Percentiles rank a stretch among this genome's conserved stretches.
These are phyloP conservation scores for Nigrospora sphaerica DNA, from an alignment of 2,329 filamentous ascomycete species.

Conservation along the genomic window DNA sequence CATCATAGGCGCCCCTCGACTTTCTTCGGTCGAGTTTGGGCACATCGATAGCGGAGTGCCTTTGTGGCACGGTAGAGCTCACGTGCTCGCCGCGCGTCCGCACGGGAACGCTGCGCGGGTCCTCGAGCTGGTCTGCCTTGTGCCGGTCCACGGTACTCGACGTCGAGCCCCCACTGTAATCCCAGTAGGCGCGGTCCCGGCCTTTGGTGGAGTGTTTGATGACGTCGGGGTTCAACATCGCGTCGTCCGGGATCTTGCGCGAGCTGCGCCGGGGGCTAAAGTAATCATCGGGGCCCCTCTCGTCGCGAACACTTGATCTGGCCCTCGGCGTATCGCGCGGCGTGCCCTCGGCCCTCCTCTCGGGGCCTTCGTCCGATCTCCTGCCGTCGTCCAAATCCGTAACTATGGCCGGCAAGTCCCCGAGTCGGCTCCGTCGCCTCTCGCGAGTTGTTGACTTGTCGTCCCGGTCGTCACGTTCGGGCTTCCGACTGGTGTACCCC, in stretches of 20 bases:
- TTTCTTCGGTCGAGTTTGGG: constrained; percentile 12
- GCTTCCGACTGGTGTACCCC: constrained; percentile 14
- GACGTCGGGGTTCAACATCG: constrained; percentile 39
- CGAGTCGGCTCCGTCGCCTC: constrained; percentile 15
- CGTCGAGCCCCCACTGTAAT: constrained; percentile 14
- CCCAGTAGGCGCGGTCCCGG: constrained; percentile 17
- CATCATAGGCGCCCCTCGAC: constrained; percentile 14
- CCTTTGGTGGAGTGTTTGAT: constrained; percentile 23
- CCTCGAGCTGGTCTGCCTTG: no score
- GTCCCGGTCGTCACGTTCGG: constrained; percentile 7
- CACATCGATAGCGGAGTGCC: constrained; percentile 14
- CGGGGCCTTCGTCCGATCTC: constrained; percentile 7
- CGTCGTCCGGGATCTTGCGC: constrained; percentile 21
- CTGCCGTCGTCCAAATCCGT: constrained; percentile 12
- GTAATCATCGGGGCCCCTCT: constrained; percentile 24
- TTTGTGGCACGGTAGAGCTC: constrained; percentile 16
- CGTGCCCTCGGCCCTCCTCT: constrained; percentile 4
- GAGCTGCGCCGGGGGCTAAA: constrained; percentile 20
- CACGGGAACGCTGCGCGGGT: no score
- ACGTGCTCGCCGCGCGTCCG: neutral
- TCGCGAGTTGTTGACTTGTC: constrained; percentile 9
- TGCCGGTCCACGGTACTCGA: no score
- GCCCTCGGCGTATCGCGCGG: constrained; percentile 12
- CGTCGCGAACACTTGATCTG: constrained; percentile 16
- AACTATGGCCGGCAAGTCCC: constrained; percentile 21